Conservation (phyloP, 345 rosid species). For the Salix arbutifolia region DNA sequence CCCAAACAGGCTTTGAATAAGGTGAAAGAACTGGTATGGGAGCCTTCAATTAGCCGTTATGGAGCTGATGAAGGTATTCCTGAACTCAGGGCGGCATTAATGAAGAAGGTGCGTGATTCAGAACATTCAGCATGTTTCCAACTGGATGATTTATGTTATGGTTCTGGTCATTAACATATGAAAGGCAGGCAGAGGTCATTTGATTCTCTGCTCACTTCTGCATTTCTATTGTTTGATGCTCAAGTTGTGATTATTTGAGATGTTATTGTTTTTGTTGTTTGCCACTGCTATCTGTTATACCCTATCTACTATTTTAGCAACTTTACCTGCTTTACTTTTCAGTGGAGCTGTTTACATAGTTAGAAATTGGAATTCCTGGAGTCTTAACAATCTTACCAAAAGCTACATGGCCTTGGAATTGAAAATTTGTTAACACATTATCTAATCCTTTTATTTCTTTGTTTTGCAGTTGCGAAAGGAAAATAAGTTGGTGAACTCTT, state of each 20-base stretch:
- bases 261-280: not conserved
- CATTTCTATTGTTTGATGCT: not conserved
- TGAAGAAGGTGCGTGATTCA: slow-evolving; percentile 43
- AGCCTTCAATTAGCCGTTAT: slow-evolving; percentile 67
- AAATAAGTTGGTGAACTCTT: slow-evolving; percentile 67
- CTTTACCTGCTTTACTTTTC: too few species aligned
- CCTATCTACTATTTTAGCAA: not conserved
- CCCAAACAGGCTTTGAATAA: slow-evolving; percentile 69
- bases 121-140: not conserved
- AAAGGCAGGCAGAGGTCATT: slow-evolving; percentile 4
- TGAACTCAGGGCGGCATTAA: slow-evolving; percentile 66
- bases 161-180: slow-evolving; percentile 4
- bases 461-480: slow-evolving; percentile 56
- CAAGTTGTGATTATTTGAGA: not conserved
- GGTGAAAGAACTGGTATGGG: slow-evolving; percentile 78
- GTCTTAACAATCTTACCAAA: not conserved
- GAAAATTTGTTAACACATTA: not conserved
- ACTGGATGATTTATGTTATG: not conserved
- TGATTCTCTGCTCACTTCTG: not conserved
- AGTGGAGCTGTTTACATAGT: not conserved
- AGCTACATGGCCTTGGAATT: not conserved
- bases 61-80: slow-evolving; percentile 93
- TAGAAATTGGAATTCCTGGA: not conserved
- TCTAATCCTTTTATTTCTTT: slow-evolving; percentile 8
- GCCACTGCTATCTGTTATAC: not conserved